Base-by-base conservation (phyloP, 768 basidiomycete species). In the Auricularia sp. region DNA sequence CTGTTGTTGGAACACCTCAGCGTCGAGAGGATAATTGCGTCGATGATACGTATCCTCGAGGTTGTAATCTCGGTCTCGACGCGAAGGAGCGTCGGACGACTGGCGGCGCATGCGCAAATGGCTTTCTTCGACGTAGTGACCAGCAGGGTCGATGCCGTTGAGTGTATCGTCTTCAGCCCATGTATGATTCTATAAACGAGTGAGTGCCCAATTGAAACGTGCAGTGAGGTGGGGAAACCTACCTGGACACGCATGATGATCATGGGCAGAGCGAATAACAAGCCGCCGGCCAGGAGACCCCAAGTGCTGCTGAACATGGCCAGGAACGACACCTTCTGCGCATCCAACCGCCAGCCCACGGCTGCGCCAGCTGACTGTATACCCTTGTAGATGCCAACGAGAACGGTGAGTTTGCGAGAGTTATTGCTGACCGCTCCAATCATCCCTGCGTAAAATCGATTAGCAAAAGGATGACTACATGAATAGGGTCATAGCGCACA, bases 401-500 rank as follows among this genome's bases (percentile, higher is more conserved):
- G 87, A 71, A 90, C 82, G 0, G 90, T 90, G 23, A 93, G 83
- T 71, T 90, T 90, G 2, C 80, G 83, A 7, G 88, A 84, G 72
- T 91, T 85, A 67, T 92, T 91, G 21, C 88, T 90, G 86, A 93
- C 88, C 10, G 88, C 87, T 44, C 90, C 90, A 18, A 51, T 59
- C 39, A 18, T 47, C 29, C 29, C 34, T 59, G 39, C 39, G 39
- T 42, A 33, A 51, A 7, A 61, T 33, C 35, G 39, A 16, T n/a
- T 3, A 62, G 2, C 36, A 3, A 3, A 36, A 42, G 47, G 53
- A 36, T 7, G 11, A 4, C 34, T 18, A 0, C 5, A 11, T 3
- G 33, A 1, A 47, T 39, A 21, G 56, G 7, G 56, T 23, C 23
- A 2, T 34, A 0, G 86, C 69, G 88, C 77, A 88, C 88, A 90